These are phyloP conservation scores for Clitoria ternatea DNA, from an alignment of 306 rosid genomes.

Conservation along the genomic window DNA sequence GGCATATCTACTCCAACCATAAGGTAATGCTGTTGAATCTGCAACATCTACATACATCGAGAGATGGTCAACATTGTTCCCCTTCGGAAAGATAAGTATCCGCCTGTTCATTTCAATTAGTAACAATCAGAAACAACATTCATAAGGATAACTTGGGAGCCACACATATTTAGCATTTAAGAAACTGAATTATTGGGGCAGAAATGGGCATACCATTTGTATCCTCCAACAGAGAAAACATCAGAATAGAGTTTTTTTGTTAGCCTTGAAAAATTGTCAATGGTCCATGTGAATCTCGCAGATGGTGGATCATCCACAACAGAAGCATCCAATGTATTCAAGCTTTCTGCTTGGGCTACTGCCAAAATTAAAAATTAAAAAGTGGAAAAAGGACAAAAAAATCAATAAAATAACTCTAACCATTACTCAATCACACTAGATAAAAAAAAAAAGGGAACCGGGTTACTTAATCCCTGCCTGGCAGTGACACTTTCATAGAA, in stretches of 20 bases:
- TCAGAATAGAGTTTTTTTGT: slow-evolving; percentile 58
- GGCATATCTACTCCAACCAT: slow-evolving; percentile 76
- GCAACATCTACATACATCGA: slow-evolving; percentile 84
- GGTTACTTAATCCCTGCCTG: no score
- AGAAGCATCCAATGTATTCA: slow-evolving; percentile 16
- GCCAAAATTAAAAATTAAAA: not conserved
- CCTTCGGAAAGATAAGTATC: slow-evolving; percentile 66
- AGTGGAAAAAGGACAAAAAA: not conserved
- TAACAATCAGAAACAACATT: not conserved
- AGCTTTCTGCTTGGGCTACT: slow-evolving; percentile 23
- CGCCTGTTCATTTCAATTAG: slow-evolving; percentile 43
- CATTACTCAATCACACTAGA: not conserved
- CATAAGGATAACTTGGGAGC: not conserved
- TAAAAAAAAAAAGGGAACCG: not conserved
- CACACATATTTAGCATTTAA: not conserved
- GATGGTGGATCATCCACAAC: slow-evolving; percentile 58
- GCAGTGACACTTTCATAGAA: no score
- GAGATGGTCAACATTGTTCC: slow-evolving; percentile 64
- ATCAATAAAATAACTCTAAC: not conserved
- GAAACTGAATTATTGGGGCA: not conserved
- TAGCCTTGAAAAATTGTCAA: slow-evolving; percentile 56
- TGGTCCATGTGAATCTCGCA: slow-evolving; percentile 68
- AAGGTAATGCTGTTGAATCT: slow-evolving; percentile 51
- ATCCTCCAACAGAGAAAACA: slow-evolving; percentile 49
- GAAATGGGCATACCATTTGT: slow-evolving; percentile 44